Evolutionary conservation across 208 protist species (phyloP).

Genomic region (Vickermania ingenoplastis): DNA sequence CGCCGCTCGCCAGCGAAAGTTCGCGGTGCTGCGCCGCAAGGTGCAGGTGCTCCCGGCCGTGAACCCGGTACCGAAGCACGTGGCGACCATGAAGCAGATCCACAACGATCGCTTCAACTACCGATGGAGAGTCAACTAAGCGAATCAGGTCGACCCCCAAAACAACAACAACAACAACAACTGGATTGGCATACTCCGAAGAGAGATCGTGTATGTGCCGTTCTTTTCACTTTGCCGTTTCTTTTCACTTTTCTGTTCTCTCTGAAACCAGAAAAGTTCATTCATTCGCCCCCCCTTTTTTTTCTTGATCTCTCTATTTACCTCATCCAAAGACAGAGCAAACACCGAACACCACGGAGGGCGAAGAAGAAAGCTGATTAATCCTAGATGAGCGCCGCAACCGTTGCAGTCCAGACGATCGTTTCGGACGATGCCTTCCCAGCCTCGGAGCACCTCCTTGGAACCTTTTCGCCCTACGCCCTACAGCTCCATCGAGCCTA

Average conservation of each 20-base stretch:
- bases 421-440: background rate
- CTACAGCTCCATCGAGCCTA: no score
- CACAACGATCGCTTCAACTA: slow-evolving; percentile 90
- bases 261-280: no score
- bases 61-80: slow-evolving; percentile 74
- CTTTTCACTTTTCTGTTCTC: background rate
- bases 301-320: no score
- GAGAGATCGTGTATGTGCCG: background rate
- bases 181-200: background rate
- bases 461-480: no score
- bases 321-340: background rate
- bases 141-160: background rate
- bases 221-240: background rate
- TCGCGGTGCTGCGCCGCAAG: slow-evolving; percentile 33
- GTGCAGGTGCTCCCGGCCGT: slow-evolving; percentile 58
- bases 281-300: background rate
- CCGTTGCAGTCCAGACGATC: background rate
- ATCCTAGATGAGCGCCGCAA: background rate
- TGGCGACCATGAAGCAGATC: slow-evolving; percentile 88
- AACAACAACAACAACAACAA: background rate
- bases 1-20: slow-evolving; percentile 30
- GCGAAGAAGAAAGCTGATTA: background rate
- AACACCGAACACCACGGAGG: background rate
- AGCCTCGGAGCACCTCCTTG: background rate
- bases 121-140: slow-evolving; percentile 81